These are phyloP conservation scores for Pseudopithomyces maydicus DNA, from an alignment of 2,329 filamentous ascomycete genomes.

Conservation along the genomic window DNA sequence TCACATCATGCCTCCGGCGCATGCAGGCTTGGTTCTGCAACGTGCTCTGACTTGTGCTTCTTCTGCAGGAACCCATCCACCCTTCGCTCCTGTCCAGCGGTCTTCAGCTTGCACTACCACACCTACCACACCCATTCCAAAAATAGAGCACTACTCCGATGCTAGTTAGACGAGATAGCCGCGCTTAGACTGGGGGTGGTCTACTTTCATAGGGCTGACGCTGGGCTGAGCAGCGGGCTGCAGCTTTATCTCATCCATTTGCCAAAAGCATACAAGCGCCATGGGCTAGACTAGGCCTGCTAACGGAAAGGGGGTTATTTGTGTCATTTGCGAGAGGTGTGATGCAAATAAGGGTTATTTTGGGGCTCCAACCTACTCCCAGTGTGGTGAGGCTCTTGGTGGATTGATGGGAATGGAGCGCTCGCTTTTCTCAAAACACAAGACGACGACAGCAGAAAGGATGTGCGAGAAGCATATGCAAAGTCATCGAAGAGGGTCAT, in stretches of 20 bases:
- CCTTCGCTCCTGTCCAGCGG: not conserved
- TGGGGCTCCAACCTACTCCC: slow-evolving; percentile 3
- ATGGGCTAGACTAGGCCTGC: not conserved
- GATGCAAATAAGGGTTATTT: slow-evolving; percentile 14
- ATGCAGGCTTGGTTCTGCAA: not conserved
- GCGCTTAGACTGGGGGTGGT: not conserved
- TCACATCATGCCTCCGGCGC: not conserved
- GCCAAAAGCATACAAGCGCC: not conserved
- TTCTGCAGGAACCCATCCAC: slow-evolving; percentile 20
- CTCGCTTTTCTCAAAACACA: not conserved
- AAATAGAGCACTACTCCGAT: slow-evolving; percentile 9
- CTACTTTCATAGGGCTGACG: slow-evolving; percentile 9
- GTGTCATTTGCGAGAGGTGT: slow-evolving; percentile 2
- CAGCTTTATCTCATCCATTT: slow-evolving; percentile 13
- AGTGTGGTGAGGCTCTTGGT: not conserved
- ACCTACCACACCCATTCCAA: slow-evolving; percentile 9
- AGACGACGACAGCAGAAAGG: not conserved
- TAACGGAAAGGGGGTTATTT: slow-evolving; percentile 2
- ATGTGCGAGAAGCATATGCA: not conserved
- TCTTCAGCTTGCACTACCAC: slow-evolving; percentile 7
- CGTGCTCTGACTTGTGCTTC: slow-evolving; percentile 1
- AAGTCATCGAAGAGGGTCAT: not conserved
- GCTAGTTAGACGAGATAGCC: slow-evolving; percentile 12
- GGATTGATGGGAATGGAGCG: too few species aligned
- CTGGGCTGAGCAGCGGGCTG: slow-evolving; percentile 4